These are phyloP conservation scores for Termitomyces sp. DNA, from an alignment of 768 basidiomycete species.

Conservation along the genomic window DNA sequence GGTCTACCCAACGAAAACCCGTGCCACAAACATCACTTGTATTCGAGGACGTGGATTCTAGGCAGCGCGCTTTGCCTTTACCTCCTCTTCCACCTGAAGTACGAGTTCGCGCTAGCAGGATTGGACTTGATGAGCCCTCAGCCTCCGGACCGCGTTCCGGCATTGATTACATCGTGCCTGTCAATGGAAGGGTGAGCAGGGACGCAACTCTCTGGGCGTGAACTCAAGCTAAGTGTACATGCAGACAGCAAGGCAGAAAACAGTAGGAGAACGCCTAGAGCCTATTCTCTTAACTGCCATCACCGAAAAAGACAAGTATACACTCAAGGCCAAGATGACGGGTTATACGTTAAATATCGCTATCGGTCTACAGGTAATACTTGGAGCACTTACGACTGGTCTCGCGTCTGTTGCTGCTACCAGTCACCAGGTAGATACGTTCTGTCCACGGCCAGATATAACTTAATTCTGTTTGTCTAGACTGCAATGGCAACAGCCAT, in stretches of 20 bases:
- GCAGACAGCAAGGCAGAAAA: conserved; percentile 23
- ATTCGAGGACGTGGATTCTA: conserved; percentile 3
- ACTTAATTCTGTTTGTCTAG: conserved; percentile 16
- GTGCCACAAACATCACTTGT: conserved; percentile 1
- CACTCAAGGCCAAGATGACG: conserved; percentile 37
- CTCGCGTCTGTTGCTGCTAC: conserved; percentile 40
- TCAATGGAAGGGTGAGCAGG: conserved; percentile 23
- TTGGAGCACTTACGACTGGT: conserved; percentile 66
- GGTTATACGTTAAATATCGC: conserved; percentile 39
- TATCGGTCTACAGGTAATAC: conserved; percentile 56
- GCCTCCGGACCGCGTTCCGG: conserved; percentile 23
- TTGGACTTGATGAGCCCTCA: not conserved
- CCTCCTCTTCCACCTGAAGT: conserved; percentile 16
- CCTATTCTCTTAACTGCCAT: conserved; percentile 48
- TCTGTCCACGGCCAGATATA: not conserved
- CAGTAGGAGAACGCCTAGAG: conserved; percentile 46
- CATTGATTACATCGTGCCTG: conserved; percentile 36
- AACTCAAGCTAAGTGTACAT: not conserved
- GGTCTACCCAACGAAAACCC: conserved; percentile 4
- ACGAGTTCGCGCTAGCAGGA: conserved; percentile 5
- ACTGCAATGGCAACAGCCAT: conserved; percentile 31
- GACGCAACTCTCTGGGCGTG: not conserved
- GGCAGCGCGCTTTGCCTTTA: conserved; percentile 5
- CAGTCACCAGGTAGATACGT: conserved; percentile 32
- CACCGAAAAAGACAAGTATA: conserved; percentile 41